phyloP scores from a whole-genome alignment of 345 rosid genomes.

The Sisymbrium altissimum region DNA sequence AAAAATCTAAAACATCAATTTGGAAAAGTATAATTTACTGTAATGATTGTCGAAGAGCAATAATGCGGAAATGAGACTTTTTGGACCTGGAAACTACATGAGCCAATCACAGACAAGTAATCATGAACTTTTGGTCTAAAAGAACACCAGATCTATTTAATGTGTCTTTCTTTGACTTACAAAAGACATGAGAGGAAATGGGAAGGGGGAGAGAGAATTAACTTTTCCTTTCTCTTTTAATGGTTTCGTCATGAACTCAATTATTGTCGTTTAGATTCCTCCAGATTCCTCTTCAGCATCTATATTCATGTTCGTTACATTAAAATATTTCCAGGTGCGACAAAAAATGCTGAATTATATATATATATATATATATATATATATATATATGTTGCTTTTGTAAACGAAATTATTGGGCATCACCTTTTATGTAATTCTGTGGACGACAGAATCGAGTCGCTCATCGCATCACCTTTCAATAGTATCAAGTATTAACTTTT shows the following conservation, averaged over 20 bases:
- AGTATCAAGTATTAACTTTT: no score
- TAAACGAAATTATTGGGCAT: background rate
- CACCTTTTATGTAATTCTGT: background rate
- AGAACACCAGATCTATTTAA: background rate
- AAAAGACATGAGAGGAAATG: background rate
- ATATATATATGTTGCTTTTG: background rate
- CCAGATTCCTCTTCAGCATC: conserved; percentile 3
- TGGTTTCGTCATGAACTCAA: conserved; percentile 10
- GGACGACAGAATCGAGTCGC: no score
- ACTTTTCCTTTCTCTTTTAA: conserved; percentile 12
- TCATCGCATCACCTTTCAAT: no score
- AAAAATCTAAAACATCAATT: no score
- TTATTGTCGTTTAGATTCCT: background rate
- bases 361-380: no score
- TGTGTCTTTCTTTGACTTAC: conserved; percentile 22
- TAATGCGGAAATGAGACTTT: conserved; percentile 22
- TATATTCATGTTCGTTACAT: background rate
- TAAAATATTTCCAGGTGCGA: background rate
- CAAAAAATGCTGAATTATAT: background rate
- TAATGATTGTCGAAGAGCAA: conserved; percentile 21
- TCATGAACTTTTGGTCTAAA: conserved; percentile 13
- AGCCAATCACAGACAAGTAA: conserved; percentile 6
- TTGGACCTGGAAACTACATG: conserved; percentile 7
- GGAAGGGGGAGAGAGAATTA: background rate
- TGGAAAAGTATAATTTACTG: background rate